Evolutionary conservation across 257 asterid genomes (phyloP).

Genomic region (Plantago ovata): DNA sequence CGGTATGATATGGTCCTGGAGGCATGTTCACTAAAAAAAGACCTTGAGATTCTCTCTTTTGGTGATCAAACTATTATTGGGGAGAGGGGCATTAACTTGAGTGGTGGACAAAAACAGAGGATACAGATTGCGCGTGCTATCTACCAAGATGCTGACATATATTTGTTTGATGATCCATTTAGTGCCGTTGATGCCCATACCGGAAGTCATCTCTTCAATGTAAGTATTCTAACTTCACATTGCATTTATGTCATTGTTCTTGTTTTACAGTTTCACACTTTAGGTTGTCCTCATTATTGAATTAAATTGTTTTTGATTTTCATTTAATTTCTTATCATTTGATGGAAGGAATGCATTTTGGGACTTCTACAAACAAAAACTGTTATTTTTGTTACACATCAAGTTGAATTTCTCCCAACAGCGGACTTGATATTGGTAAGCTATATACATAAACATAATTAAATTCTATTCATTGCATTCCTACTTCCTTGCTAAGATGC

Average conservation of each 20-base stretch:
- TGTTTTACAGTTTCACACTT: neutral
- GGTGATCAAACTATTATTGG: slow-evolving; percentile 92
- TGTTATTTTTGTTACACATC: slow-evolving; percentile 76
- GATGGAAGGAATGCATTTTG: slow-evolving; percentile 66
- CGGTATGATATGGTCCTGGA: slow-evolving; percentile 61
- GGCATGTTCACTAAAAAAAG: slow-evolving; percentile 74
- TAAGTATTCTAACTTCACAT: slow-evolving; percentile 27
- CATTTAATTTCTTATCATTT: slow-evolving; percentile 9
- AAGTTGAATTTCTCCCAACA: slow-evolving; percentile 82
- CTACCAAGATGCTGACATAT: slow-evolving; percentile 77
- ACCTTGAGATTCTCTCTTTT: slow-evolving; percentile 64
- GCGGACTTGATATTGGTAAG: slow-evolving; percentile 85
- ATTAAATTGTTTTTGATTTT: neutral
- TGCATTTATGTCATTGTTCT: neutral
- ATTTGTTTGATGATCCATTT: slow-evolving; percentile 85
- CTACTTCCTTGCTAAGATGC: neutral
- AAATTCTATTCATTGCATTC: neutral
- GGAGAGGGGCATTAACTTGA: slow-evolving; percentile 87
- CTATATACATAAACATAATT: slow-evolving; percentile 13
- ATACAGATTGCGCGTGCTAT: slow-evolving; percentile 88
- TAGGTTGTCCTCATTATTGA: neutral
- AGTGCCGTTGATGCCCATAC: slow-evolving; percentile 98
- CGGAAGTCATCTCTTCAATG: slow-evolving; percentile 78
- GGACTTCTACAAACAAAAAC: slow-evolving; percentile 58
- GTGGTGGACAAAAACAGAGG: slow-evolving; percentile 92